Evolutionary conservation across 2,329 filamentous ascomycete species (phyloP).

Genomic region (Aspergillus aculeatus): DNA sequence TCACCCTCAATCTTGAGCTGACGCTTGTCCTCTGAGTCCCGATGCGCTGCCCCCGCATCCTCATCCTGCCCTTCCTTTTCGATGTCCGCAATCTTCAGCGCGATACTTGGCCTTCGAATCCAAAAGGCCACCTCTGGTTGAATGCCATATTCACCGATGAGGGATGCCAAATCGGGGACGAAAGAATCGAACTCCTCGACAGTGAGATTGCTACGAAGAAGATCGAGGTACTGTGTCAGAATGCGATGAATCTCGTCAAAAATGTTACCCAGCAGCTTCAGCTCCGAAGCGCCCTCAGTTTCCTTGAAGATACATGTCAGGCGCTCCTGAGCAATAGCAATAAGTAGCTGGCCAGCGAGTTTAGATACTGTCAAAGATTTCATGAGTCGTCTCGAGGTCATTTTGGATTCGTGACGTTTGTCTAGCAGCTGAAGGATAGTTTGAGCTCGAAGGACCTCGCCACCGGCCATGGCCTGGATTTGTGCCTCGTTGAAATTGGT

Average conservation of each 20-base stretch:
- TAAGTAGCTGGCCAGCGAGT: conserved; percentile 77
- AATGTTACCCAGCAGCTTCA: conserved; percentile 85
- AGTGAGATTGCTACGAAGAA: conserved; percentile 76
- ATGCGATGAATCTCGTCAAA: conserved; percentile 87
- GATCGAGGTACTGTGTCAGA: conserved; percentile 82
- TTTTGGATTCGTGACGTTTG: conserved; percentile 71
- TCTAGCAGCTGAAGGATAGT: conserved; percentile 80
- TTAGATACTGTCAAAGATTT: conserved; percentile 74
- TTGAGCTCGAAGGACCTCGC: conserved; percentile 73
- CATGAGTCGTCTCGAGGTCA: conserved; percentile 76
- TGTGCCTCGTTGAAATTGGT: conserved; percentile 86
- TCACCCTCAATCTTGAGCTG: conserved; percentile 17
- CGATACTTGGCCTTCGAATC: conserved; percentile 73
- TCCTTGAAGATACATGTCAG: conserved; percentile 80
- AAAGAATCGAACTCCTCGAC: conserved; percentile 73
- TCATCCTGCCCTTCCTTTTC: conserved; percentile 36
- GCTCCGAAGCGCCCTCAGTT: conserved; percentile 65
- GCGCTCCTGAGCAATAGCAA: conserved; percentile 86
- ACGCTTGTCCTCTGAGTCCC: conserved; percentile 25
- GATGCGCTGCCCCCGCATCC: conserved; percentile 16
- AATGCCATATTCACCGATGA: conserved; percentile 77
- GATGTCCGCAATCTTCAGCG: conserved; percentile 57
- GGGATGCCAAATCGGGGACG: conserved; percentile 70
- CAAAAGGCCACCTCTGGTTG: conserved; percentile 80
- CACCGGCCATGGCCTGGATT: conserved; percentile 83